A percentile compares a stretch with the other conserved stretches of the same genome.
These are phyloP conservation scores for Kwoniella sp. DNA, from an alignment of 768 basidiomycete genomes.

Conservation along the genomic window DNA sequence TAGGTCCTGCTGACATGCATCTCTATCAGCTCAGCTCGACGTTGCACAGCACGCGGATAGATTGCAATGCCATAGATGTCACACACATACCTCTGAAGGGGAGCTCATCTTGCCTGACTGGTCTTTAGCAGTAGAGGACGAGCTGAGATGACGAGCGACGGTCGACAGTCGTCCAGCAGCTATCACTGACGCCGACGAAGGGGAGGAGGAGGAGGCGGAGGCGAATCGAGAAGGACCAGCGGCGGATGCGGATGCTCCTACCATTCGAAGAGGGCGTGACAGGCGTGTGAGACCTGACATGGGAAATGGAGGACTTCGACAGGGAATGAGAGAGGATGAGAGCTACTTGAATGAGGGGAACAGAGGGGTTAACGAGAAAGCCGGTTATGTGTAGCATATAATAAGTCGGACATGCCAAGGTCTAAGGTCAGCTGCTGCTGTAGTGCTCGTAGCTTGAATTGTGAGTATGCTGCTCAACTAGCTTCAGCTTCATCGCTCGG, in stretches of 20 bases:
- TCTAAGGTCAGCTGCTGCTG: no score
- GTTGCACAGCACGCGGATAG: no score
- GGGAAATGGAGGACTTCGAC: not conserved
- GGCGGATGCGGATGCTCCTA: slow-evolving; percentile 2
- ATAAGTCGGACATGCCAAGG: no score
- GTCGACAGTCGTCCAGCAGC: slow-evolving; percentile 24
- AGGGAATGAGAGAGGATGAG: not conserved
- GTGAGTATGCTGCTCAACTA: no score
- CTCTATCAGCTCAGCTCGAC: not conserved
- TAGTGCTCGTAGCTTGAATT: no score
- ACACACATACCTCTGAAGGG: slow-evolving; percentile 22
- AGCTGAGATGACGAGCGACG: slow-evolving; percentile 33
- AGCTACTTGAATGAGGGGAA: no score
- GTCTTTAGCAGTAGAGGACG: slow-evolving; percentile 7
- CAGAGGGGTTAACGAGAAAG: no score
- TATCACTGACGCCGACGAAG: slow-evolving; percentile 4
- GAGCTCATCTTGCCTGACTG: slow-evolving; percentile 20
- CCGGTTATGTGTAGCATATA: no score
- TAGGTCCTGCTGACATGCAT: slow-evolving; percentile 16
- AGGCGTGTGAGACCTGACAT: slow-evolving; percentile 30
- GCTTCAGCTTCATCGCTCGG: no score
- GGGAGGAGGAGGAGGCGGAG: slow-evolving; percentile 16
- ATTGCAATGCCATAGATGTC: no score
- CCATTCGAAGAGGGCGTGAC: slow-evolving; percentile 29
- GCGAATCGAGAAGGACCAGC: not conserved